Percentiles rank a stretch among this genome's conserved stretches.
These are phyloP conservation scores for Ogataea philodendri DNA, from an alignment of 805 yeast genomes.

Conservation along the genomic window DNA sequence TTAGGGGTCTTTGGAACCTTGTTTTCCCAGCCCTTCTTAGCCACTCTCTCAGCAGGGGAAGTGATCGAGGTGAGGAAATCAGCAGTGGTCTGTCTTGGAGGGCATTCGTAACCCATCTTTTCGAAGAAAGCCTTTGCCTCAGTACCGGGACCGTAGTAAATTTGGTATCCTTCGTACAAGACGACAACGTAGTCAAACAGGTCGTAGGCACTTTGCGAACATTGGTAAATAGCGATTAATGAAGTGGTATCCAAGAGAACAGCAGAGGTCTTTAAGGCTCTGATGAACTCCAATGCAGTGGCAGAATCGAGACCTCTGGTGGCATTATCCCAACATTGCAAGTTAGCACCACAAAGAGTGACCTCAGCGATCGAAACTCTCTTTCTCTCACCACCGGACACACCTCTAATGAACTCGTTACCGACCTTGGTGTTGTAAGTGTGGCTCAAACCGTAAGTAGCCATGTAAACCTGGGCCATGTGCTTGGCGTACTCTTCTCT, in stretches of 20 bases:
- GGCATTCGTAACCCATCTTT: constrained; percentile 46
- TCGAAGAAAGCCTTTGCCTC: constrained; percentile 40
- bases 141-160: constrained; percentile 38
- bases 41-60: constrained; percentile 31
- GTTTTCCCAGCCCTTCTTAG: constrained; percentile 34
- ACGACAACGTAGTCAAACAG: constrained; percentile 42
- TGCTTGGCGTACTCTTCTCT: constrained; percentile 55
- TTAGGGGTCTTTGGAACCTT: constrained; percentile 37
- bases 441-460: constrained; percentile 39
- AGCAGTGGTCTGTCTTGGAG: constrained; percentile 47
- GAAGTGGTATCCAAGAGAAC: constrained; percentile 47
- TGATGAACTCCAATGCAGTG: constrained; percentile 62
- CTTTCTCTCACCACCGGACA: constrained; percentile 67
- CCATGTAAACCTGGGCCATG: constrained; percentile 40
- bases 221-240: constrained; percentile 49
- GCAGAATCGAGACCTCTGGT: constrained; percentile 74
- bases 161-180: constrained; percentile 45
- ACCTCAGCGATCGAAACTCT: constrained; percentile 64
- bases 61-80: constrained; percentile 42
- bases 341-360: constrained; percentile 34
- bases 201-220: constrained; percentile 45
- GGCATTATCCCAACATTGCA: constrained; percentile 66
- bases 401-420: constrained; percentile 61
- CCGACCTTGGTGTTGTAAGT: constrained; percentile 61
- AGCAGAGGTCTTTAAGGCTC: constrained; percentile 58